Conservation (phyloP, 2,329 filamentous ascomycete genomes). For the Cercospora citrullina region DNA sequence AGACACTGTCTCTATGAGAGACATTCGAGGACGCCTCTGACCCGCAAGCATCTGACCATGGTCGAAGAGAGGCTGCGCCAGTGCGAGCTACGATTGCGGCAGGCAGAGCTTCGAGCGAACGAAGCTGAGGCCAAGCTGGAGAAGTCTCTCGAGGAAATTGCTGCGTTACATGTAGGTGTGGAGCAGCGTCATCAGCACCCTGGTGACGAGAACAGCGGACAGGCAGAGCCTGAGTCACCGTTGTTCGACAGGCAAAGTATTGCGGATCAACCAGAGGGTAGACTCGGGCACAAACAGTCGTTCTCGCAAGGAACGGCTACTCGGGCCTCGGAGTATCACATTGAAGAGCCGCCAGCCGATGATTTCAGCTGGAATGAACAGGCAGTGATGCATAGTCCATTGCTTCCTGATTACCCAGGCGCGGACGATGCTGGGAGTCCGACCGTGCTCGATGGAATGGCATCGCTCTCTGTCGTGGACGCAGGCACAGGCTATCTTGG, state of each 20-base stretch:
- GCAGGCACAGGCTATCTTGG: constrained; percentile 49
- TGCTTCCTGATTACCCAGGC: neutral
- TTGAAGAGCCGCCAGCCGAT: constrained; percentile 32
- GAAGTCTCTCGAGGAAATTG: neutral
- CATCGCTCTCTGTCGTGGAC: constrained; percentile 37
- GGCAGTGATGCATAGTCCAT: constrained; percentile 8
- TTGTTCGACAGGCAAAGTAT: neutral
- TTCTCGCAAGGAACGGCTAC: neutral
- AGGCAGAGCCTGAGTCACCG: neutral
- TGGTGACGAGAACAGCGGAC: neutral
- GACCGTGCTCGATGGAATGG: constrained; percentile 37
- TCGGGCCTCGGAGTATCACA: neutral
- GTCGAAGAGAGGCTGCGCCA: constrained; percentile 46
- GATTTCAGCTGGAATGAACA: constrained; percentile 38
- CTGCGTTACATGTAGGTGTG: neutral
- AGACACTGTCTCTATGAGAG: constrained; percentile 53
- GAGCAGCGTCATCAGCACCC: neutral
- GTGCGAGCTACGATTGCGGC: constrained; percentile 29
- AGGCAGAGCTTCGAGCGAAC: constrained; percentile 28
- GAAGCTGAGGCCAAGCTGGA: constrained; percentile 28
- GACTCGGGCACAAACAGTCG: neutral
- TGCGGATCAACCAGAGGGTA: neutral
- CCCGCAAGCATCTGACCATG: constrained; percentile 50
- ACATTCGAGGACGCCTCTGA: constrained; percentile 51
- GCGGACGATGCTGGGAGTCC: neutral